Base-by-base conservation (phyloP, 345 rosid genomes). In the Diplotaxis tenuifolia region DNA sequence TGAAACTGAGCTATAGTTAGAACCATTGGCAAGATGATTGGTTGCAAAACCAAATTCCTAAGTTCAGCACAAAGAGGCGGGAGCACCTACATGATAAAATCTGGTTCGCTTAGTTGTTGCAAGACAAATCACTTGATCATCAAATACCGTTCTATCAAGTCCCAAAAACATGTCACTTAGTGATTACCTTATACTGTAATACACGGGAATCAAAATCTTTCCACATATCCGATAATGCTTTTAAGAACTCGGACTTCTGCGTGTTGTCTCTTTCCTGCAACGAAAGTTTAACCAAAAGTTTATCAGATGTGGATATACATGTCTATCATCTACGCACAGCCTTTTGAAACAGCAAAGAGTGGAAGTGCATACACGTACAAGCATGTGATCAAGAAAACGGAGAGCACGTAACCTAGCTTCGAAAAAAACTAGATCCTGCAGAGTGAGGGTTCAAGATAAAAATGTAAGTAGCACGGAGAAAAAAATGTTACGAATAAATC, bases 211-310 rank as follows among this genome's bases (percentile, higher is more conserved):
- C 99, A 81, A 95, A 95, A 65, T 90, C 98, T 84, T 92, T 95
- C 99, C 99, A 95, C 98, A 95, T 95, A 79, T 90, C 96, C 78
- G 96, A 85, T 69, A 95, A 83, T 61, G 98, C 99, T 85, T 95
- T 95, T 76, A 95, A 77, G 78, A 95, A 95, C 79, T 95, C 99
- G n/a, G 99, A 85, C 81, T 95, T 95, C 84, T 92, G 99, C 94
- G 88, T 85, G 78, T 95, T 95, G 66, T 95, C 98, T 82, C 98
- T 82, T 84, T 85, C 99, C 99, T 95, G 83, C 71, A 81, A 69
- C 50, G 59, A 68, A 54, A 74, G n/a, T 10, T 3, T 14, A n/a
- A n/a, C 5, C 49, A 27, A 57, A 75, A 64, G 32, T 60, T 61
- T 58, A 52, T 28, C 68, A 49, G 50, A 54, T 14, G 36, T 8